A percentile compares a stretch with the other conserved stretches of the same genome.
Evolutionary conservation across 192 early-diverging fungal genomes (phyloP).

Genomic region (Lobulomyces angularis): DNA sequence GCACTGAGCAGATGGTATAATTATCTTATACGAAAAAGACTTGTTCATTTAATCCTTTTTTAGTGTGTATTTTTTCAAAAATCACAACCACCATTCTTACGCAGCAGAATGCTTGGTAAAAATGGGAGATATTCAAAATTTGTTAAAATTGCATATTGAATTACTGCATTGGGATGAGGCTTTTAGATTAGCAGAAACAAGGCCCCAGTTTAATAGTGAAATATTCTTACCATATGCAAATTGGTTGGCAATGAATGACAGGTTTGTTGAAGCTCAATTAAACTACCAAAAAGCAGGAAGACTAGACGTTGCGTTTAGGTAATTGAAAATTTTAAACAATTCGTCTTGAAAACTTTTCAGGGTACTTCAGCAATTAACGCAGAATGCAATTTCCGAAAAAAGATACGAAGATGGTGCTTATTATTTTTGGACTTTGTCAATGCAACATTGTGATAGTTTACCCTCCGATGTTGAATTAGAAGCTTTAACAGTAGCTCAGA

Average conservation of each 20-base stretch:
- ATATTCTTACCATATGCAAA: slow-evolving; percentile 42
- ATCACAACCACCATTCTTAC: slow-evolving; percentile 26
- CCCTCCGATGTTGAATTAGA: slow-evolving; percentile 10
- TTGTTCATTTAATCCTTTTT: too few species aligned
- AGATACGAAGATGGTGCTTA: slow-evolving; percentile 40
- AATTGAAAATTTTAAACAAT: too few species aligned
- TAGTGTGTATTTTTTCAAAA: slow-evolving; percentile 33
- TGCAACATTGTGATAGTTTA: slow-evolving; percentile 27
- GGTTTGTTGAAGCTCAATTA: slow-evolving; percentile 40
- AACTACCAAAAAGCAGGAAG: slow-evolving; percentile 42
- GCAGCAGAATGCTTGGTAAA: slow-evolving; percentile 37
- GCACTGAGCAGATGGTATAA: slow-evolving; percentile 28
- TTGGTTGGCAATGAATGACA: slow-evolving; percentile 38
- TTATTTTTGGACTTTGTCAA: slow-evolving; percentile 30
- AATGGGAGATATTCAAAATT: slow-evolving; percentile 31
- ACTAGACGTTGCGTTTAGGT: slow-evolving; percentile 39
- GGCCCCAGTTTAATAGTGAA: slow-evolving; percentile 28
- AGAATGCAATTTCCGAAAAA: slow-evolving; percentile 34
- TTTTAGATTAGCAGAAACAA: slow-evolving; percentile 33
- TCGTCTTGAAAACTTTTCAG: too few species aligned
- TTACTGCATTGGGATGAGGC: slow-evolving; percentile 43
- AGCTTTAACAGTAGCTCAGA: slow-evolving; percentile 15
- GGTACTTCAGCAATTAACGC: slow-evolving; percentile 30
- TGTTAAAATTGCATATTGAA: slow-evolving; percentile 33
- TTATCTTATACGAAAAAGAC: too few species aligned